Percentiles rank a stretch among this genome's conserved stretches.
These are phyloP conservation scores for Leptographium wingfieldii DNA, from an alignment of 2,329 filamentous ascomycete genomes.

Conservation along the genomic window DNA sequence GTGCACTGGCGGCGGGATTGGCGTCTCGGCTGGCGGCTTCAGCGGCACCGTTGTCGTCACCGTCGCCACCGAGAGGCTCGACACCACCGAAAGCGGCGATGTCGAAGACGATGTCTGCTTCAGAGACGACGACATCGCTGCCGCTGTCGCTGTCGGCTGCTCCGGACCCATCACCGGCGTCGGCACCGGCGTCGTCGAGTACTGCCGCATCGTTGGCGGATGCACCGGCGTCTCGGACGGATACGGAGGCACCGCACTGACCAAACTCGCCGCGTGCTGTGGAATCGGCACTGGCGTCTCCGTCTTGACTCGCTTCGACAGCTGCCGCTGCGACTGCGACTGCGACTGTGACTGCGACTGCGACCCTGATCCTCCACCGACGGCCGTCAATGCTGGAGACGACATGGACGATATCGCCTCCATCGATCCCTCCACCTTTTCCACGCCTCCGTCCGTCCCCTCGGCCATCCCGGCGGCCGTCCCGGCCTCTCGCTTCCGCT, in stretches of 20 bases:
- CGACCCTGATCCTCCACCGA: conserved; percentile 1
- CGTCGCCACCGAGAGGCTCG: conserved; percentile 4
- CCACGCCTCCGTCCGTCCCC: conserved; percentile 14
- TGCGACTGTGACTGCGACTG: background rate
- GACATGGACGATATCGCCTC: background rate
- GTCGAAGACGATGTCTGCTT: background rate
- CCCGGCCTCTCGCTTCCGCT: conserved; percentile 23
- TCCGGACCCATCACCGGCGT: conserved; percentile 16
- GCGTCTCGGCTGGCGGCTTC: conserved; percentile 20
- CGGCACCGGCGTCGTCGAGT: conserved; percentile 20
- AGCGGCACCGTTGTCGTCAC: conserved; percentile 15
- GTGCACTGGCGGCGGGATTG: conserved; percentile 17
- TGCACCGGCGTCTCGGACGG: conserved; percentile 15
- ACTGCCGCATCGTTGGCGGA: conserved; percentile 10
- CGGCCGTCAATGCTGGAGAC: background rate
- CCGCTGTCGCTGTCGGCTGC: background rate
- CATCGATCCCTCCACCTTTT: conserved; percentile 4
- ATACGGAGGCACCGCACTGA: conserved; percentile 8
- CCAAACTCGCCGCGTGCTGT: conserved; percentile 11
- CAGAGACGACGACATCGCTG: conserved; percentile 6
- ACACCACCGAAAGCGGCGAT: conserved; percentile 3
- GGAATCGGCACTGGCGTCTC: conserved; percentile 26
- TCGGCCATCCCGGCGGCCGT: conserved; percentile 14
- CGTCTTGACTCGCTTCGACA: conserved; percentile 23
- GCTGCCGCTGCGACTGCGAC: conserved; percentile 10